phyloP scores from a whole-genome alignment of 768 basidiomycete genomes.

The Candolleomyces efflorescens region DNA sequence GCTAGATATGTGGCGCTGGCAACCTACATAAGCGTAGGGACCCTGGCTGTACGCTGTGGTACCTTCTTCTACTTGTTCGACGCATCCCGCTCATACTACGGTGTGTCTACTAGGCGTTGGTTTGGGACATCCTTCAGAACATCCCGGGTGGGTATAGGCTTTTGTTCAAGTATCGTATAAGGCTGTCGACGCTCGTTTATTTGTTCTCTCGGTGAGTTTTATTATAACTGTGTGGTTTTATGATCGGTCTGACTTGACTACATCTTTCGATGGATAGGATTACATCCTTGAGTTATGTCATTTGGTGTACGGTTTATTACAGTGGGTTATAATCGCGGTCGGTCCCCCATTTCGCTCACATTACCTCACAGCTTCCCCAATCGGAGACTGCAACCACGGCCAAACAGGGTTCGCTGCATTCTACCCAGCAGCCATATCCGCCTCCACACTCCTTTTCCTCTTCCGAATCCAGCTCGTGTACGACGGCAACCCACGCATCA shows the following conservation, averaged over 20 bases:
- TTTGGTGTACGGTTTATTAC: conserved; percentile 13
- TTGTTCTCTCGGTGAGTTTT: conserved; percentile 18
- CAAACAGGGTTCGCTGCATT: conserved; percentile 14
- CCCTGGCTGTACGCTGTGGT: background rate
- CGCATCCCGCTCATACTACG: background rate
- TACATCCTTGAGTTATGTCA: conserved; percentile 10
- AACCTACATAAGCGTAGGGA: background rate
- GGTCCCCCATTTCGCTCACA: background rate
- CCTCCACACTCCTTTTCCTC: conserved; percentile 24
- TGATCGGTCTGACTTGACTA: background rate
- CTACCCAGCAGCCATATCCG: conserved; percentile 16
- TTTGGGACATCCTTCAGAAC: conserved; percentile 26
- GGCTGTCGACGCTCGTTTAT: conserved; percentile 18
- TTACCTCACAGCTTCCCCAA: conserved; percentile 10
- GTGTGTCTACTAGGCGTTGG: conserved; percentile 16
- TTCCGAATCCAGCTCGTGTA: conserved; percentile 24
- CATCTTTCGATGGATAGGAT: conserved; percentile 1
- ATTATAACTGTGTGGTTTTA: background rate
- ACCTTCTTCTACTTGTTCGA: background rate
- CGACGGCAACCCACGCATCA: conserved; percentile 15
- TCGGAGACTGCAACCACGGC: conserved; percentile 13
- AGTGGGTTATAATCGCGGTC: conserved; percentile 10
- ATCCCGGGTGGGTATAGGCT: conserved; percentile 17
- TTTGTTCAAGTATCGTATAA: conserved; percentile 13
- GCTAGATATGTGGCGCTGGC: background rate